Base-by-base conservation (phyloP, 2,329 filamentous ascomycete genomes). In the Leptographium procerum region DNA sequence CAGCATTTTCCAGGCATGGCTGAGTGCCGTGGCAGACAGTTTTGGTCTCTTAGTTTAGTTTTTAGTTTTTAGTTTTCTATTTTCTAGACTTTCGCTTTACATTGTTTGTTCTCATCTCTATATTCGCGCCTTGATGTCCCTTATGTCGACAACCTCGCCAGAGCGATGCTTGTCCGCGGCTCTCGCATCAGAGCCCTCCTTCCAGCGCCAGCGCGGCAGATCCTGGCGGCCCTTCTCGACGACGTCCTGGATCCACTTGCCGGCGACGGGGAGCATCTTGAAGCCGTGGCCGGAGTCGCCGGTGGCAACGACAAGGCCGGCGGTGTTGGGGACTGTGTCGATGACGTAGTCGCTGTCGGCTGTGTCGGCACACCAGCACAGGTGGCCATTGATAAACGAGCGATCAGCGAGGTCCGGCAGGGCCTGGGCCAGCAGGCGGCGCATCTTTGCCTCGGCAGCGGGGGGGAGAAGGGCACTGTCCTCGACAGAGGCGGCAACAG, bases 361-460 rank as follows among this genome's bases (percentile, higher is more conserved):
- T 0, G 81, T 82, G 63, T 86, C 83, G 0, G 81, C 80, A 60
- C 82, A 82, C 83, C 83, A 86, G 65, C 83, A 86, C n/a, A 86
- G 67, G 1, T 73, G 75, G 64, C 77, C 76, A 33, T 77, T 71
- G 2, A 85, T 75, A n/a, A 86, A 70, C 0, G 81, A 81, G 3
- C 82, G 66, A 19, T 82, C 73, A 0, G 77, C 75, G 24, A 84
- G 71, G 48, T 69, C 70, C 0, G 81, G 81, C 0, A 85, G 70
- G 0, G 79, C 78, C 55, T 83, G 73, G 9, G 66, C 63, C 3
- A 85, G 69, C 36, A 84, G 67, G 36, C 72, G 68, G 9, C 80
- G 73, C 50, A 84, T 69, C 64, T 77, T 75, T 26, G 63, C 63
- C 65, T 85, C 81, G 59, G 85, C 82, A 9, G 73, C 70, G 0